Evolutionary conservation across 768 basidiomycete genomes (phyloP), one percentile per base, ranked within the genome.

Genomic region (Amanita pseudoporphyria): DNA sequence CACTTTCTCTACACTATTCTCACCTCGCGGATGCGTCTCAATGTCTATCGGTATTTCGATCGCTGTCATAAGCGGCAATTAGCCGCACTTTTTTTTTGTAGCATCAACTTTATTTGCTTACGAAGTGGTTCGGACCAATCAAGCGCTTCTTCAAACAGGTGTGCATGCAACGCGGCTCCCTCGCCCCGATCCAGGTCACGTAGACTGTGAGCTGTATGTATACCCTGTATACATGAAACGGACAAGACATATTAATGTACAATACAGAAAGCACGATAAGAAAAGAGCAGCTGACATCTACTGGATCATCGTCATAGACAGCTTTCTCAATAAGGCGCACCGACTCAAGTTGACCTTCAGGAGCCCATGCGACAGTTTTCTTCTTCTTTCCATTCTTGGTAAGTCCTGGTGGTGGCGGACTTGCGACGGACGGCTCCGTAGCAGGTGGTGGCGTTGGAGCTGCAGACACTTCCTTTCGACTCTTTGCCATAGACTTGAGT

Each of bases 181-280:
- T 91, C 90, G 63, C 79, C 84, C 63, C 86, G 78, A 68, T 92
- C 89, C 71, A 92, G 73, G 68, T 90, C 88, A 62, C 87, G 87
- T 56, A 86, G 65, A 70, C 73, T 85, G 67, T 86, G 83, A 56
- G 71, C 58, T 60, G 72, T 69, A 70, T 84, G 82, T 63, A 73
- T 70, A 69, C 82, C 85, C 88, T 92, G 76, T 62, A 60, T 54
- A 55, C 56, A 53, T 38, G 24, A 53, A 56, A 57, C 56, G 47
- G 58, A 60, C 55, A 60, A 61, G 61, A 60, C 60, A 62, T 58
- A 72, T 79, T 75, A 80, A 80, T 69, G 70, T 78, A 71, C 58
- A 60, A 66, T 75, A 71, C 69, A 64, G 56, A 56, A 56, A 49
- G 26, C 44, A 53, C 65, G 64, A 66, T 64, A 66, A 61, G 66